Percentiles rank a stretch among this genome's conserved stretches.
Evolutionary conservation across 176 grass and related monocot genomes (phyloP).

Genomic region (Microstegium vimineum): DNA sequence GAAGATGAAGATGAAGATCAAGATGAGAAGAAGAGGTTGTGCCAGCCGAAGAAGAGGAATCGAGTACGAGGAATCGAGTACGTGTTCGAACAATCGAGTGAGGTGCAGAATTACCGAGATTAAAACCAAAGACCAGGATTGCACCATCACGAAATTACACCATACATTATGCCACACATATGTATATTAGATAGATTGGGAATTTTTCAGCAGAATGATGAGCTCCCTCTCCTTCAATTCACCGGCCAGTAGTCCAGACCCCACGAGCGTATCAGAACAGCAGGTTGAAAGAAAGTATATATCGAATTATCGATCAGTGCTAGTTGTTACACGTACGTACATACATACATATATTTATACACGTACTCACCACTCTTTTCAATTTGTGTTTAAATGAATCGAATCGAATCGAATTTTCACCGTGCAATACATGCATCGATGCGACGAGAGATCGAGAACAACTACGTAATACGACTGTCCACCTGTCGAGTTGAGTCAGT

Average conservation of each 20-base stretch:
- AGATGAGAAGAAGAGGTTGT: too few relatives aligned
- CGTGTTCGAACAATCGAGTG: too few relatives aligned
- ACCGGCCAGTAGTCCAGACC: neutral
- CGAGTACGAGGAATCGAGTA: too few relatives aligned
- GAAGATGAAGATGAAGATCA: too few relatives aligned
- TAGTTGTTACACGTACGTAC: neutral
- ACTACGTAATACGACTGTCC: too few relatives aligned
- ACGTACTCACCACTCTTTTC: neutral
- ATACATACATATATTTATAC: neutral
- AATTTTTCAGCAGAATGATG: neutral
- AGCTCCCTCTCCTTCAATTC: slow-evolving; percentile 4
- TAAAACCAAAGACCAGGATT: neutral
- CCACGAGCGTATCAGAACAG: neutral
- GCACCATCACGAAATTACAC: neutral
- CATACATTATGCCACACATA: neutral
- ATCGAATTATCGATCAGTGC: neutral
- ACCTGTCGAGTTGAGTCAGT: neutral
- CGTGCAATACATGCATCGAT: neutral
- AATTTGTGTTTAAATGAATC: neutral
- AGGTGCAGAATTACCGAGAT: too few relatives aligned
- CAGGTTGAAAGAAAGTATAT: neutral
- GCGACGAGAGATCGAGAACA: neutral
- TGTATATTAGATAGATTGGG: neutral
- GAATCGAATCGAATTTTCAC: neutral
- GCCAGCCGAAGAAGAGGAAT: too few relatives aligned